Evolutionary conservation across 768 basidiomycete genomes (phyloP), one percentile per base, ranked within the genome.

Genomic region (Leccinellum albellum): DNA sequence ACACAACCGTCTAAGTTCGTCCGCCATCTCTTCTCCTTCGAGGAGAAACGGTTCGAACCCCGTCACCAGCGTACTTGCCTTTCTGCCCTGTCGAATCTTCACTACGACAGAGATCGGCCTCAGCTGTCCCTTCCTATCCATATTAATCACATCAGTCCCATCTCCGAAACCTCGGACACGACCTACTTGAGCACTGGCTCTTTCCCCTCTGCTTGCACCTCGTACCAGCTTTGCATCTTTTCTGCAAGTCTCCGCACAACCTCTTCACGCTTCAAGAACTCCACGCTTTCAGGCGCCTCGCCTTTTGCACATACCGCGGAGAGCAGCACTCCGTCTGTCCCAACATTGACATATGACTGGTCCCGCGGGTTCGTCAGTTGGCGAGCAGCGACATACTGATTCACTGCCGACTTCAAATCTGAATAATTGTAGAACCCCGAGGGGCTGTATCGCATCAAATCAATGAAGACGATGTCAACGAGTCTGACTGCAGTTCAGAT

Each of bases 201-300:
- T 42, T 76, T 78, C 1, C 83, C 83, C 5, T 81, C 81, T 1
- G 73, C 76, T 26, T 64, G 69, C 17, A 92, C 72, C 67, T 86
- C 83, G 61, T 92, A 79, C 89, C 89, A 94, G 24, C 68, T 68
- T 67, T 93, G 90, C 91, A 94, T 93, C 56, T 79, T 80, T 3
- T 79, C 74, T 15, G 81, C 60, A 17, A 94, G 66, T 24, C 74
- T 76, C 59, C 76, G 78, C 6, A 78, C 68, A 12, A 87, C 63
- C 29, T 90, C 87, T 6, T 89, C 87, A 28, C 88, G 79, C 61
- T 82, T 86, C 72, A 88, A 69, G 61, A 86, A 88, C 53, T 87
- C 81, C 35, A 66, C 65, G 55, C 51, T 71, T 46, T 63, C 66
- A 1, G 59, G 62, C 1, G 56, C 47, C n/a, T 68, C 69, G 15